These are phyloP conservation scores for Vinca minor DNA, from an alignment of 257 asterid genomes.

Conservation along the genomic window DNA sequence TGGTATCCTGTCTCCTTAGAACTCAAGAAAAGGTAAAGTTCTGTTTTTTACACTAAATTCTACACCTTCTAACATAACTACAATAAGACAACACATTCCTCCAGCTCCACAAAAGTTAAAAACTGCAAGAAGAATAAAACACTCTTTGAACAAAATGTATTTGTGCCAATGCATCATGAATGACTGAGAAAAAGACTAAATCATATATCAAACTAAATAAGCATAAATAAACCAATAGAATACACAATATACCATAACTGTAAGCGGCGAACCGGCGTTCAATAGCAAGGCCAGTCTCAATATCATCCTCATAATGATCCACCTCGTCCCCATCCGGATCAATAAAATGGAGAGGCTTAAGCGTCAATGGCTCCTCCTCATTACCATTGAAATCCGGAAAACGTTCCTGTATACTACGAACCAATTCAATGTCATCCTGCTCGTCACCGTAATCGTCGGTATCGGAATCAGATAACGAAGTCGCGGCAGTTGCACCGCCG, in stretches of 20 bases:
- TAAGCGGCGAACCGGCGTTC: constrained; percentile 70
- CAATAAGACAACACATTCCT: background rate
- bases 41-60: background rate
- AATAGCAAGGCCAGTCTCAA: constrained; percentile 75
- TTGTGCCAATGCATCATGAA: background rate
- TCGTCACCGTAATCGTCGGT: constrained; percentile 38
- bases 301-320: constrained; percentile 54
- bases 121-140: background rate
- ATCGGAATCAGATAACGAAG: constrained; percentile 23
- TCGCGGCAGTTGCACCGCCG: constrained; percentile 13
- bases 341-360: constrained; percentile 38
- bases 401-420: constrained; percentile 54
- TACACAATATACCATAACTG: constrained; percentile 38
- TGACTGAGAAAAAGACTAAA: background rate
- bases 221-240: background rate
- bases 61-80: background rate
- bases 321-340: constrained; percentile 38
- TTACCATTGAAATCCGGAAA: constrained; percentile 38
- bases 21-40: background rate
- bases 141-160: background rate
- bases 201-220: background rate
- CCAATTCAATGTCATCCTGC: constrained; percentile 49
- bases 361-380: constrained; percentile 35
- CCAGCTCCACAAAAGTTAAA: background rate
- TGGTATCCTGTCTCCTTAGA: no score